A percentile compares a stretch with the other conserved stretches of the same genome.
These are phyloP conservation scores for Quaeritorhiza haematococci DNA, from an alignment of 371 early-diverging fungal genomes.

Conservation along the genomic window DNA sequence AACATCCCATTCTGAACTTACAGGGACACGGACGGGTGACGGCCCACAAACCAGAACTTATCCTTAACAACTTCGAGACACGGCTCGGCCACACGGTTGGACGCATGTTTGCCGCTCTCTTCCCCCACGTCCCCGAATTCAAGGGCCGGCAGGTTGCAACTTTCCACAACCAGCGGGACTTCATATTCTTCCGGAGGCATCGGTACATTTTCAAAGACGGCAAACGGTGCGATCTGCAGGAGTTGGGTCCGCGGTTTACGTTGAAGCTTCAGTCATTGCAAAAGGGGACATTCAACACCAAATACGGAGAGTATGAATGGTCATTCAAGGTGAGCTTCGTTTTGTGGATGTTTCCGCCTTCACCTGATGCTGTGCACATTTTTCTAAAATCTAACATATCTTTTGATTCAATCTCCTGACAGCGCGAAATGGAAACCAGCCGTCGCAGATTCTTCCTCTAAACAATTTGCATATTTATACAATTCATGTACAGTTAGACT, in stretches of 20 bases:
- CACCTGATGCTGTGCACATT: not conserved
- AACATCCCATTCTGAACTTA: not conserved
- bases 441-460: slow-evolving; percentile 35
- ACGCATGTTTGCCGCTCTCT: slow-evolving; percentile 90
- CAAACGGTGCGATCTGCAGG: slow-evolving; percentile 86
- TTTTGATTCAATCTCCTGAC: not conserved
- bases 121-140: slow-evolving; percentile 96
- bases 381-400: not conserved
- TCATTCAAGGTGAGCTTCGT: slow-evolving; percentile 59
- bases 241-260: slow-evolving; percentile 96
- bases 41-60: slow-evolving; percentile 91
- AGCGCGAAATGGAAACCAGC: slow-evolving; percentile 48
- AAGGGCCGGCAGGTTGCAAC: slow-evolving; percentile 94
- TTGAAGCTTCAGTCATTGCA: slow-evolving; percentile 90
- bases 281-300: slow-evolving; percentile 86
- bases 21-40: slow-evolving; percentile 79
- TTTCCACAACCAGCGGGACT: slow-evolving; percentile 98
- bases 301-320: slow-evolving; percentile 91
- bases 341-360: no score
- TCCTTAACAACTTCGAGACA: slow-evolving; percentile 96
- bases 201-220: slow-evolving; percentile 88
- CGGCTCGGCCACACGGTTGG: slow-evolving; percentile 95
- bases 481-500: no score
- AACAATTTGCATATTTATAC: no score
- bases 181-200: slow-evolving; percentile 97